Base-by-base conservation (phyloP, 805 yeast species). In the Metschnikowia proteae region DNA sequence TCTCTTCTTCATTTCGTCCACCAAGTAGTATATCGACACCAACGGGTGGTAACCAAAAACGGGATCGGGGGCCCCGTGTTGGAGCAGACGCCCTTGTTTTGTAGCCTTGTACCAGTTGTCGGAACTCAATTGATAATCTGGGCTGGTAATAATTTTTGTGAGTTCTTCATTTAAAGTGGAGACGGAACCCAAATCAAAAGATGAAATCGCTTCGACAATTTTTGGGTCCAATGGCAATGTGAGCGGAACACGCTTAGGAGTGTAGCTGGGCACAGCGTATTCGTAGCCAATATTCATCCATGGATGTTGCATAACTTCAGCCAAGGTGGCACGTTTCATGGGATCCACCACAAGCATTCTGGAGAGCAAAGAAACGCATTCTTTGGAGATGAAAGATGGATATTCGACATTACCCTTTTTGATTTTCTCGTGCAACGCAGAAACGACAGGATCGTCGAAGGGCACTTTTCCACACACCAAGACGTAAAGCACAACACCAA, bases 391-490 rank as follows among this genome's bases (percentile, higher is more conserved):
- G 68, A 83, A 83, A 33, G 79, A 77, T 6, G 99, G 98, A 65
- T 94, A 94, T 56, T 90, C 96, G 8, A 94, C 96, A 53, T 82
- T 76, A 36, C 98, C 99, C 56, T 83, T 80, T 64, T 92, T 94
- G 64, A 94, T 94, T 66, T 91, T 91, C 54, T 89, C 96, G 65
- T 94, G 99, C 58, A 94, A 75, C 1, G 87, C 91, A 40, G 91
- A 84, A 54, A 95, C 96, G 56, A 88, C 83, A 60, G 89, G 95
- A 63, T 94, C 98, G 66, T 94, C 99, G 65, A 94, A 94, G 6
- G 99, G 99, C 10, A 94, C 98, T 65, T 89, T 91, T 47, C 99
- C 99, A 65, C 97, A 91, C 2, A 94, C 97, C 52, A 94, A 74
- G 6, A 94, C 99, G 62, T 89, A 94, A 44, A 94, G 70, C 0